phyloP scores from a whole-genome alignment of 345 rosid genomes.

The Corchorus capsularis region DNA sequence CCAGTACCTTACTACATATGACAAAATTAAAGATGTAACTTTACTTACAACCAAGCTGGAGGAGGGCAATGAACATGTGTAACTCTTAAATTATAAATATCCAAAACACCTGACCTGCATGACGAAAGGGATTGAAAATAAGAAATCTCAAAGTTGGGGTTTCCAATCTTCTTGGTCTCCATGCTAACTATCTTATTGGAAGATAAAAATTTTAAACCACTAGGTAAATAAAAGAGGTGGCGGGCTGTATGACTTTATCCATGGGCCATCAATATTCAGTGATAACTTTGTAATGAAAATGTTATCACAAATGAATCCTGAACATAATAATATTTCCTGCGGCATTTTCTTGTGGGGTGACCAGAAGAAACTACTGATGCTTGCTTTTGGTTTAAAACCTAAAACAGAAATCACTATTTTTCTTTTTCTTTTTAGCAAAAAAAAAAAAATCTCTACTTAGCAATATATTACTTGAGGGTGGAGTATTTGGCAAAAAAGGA shows the following conservation, averaged over 20 bases:
- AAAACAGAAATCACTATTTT: not conserved
- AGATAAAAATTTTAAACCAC: not conserved
- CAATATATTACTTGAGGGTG: not conserved
- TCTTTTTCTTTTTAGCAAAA: too few relatives aligned
- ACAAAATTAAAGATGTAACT: slow-evolving; percentile 8
- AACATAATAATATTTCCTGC: not conserved
- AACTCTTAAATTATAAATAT: slow-evolving; percentile 58
- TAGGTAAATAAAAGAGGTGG: not conserved
- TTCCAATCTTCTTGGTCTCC: slow-evolving; percentile 3
- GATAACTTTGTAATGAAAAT: not conserved
- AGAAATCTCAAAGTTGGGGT: slow-evolving; percentile 14
- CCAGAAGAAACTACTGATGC: not conserved
- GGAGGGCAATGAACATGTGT: slow-evolving; percentile 98
- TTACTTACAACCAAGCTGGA: slow-evolving; percentile 94
- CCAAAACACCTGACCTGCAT: slow-evolving; percentile 90
- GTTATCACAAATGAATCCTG: not conserved
- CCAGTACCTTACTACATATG: not conserved
- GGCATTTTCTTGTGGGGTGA: not conserved
- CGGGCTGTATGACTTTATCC: too few relatives aligned
- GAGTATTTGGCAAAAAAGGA: not conserved
- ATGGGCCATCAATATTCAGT: not conserved
- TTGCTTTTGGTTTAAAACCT: not conserved
- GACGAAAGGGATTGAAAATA: slow-evolving; percentile 13
- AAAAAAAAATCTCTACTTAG: not conserved
- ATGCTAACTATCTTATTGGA: not conserved